Conservation (phyloP, 2,329 filamentous ascomycete species). For the Penicillium sp. region DNA sequence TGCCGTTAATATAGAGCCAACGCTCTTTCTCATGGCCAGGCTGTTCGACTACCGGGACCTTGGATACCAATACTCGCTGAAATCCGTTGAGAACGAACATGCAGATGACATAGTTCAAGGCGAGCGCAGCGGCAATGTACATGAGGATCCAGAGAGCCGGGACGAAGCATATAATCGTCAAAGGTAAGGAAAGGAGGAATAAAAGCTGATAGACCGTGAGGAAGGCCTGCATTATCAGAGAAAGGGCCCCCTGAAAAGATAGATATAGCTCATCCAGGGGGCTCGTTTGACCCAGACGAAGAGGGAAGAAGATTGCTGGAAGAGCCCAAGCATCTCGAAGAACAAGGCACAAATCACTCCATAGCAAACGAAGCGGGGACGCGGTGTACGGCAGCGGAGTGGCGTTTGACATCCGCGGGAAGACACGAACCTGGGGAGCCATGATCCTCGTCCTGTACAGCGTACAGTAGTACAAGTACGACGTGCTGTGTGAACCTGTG, state of each 20-base stretch:
- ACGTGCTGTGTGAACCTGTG: background rate
- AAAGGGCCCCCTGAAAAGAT: constrained; percentile 62
- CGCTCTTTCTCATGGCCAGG: constrained; percentile 65
- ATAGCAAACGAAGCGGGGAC: constrained; percentile 47
- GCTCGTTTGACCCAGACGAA: constrained; percentile 59
- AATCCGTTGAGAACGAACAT: constrained; percentile 49
- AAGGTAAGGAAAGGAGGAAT: constrained; percentile 66
- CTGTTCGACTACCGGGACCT: constrained; percentile 24
- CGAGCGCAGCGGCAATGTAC: constrained; percentile 38
- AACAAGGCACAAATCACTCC: constrained; percentile 49
- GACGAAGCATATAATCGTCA: constrained; percentile 53
- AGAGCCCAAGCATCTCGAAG: constrained; percentile 47
- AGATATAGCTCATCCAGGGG: constrained; percentile 69
- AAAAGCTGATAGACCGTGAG: constrained; percentile 64
- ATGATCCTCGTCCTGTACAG: constrained; percentile 11
- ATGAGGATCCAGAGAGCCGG: constrained; percentile 40
- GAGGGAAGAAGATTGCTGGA: constrained; percentile 66
- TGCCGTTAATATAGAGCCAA: constrained; percentile 83
- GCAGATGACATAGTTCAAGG: constrained; percentile 40
- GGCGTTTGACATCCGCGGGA: constrained; percentile 19
- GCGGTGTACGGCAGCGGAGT: constrained; percentile 46
- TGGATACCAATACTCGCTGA: constrained; percentile 56
- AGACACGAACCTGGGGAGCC: constrained; percentile 20
- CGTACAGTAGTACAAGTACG: background rate
- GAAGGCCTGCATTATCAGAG: constrained; percentile 63